Evolutionary conservation across 1,139 yeast genomes (phyloP), one percentile per base, ranked within the genome.

Genomic region (Saccharomycopsis hybrid): DNA sequence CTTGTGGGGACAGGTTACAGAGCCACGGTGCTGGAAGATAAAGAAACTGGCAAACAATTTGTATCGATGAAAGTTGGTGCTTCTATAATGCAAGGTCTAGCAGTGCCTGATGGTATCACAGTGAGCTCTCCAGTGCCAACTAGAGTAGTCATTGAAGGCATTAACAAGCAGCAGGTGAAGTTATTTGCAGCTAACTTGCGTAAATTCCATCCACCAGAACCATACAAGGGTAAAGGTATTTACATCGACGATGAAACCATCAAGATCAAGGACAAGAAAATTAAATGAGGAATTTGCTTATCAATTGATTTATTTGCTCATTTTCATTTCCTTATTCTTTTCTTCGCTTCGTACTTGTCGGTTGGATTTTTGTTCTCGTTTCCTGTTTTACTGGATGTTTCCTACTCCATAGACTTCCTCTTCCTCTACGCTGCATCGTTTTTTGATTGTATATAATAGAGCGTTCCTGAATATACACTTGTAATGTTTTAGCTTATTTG

Each of bases 1-100:
- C 85, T 94, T 59, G 96, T 89, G 29, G 99, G 99, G 58, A 92
- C 97, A 13, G 99, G 99, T 64, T 94, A 87, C 75, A 82, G 97
- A 67, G 96, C 95, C 2, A 71, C 77, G 39, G 68, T 86, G 47
- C 84, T 83, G 56, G 76, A 72, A 44, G 69, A 71, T 43, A 69
- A 74, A 31, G 73, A 71, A 50, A 62, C 59, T 38, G 87, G 87
- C 7, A 73, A 73, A 48, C 74, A 78, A 54, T 73, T 76, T 61
- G 82, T 89, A 13, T 76, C 79, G 48, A 75, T 89, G 64, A 87
- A 90, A 63, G 84, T 88, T 31, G 97, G 97, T 35, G 86, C 85
- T 56, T 89, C 95, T 47, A 79, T 80, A 56, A 76, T 85, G 52
- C 81, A 80, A 60, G 77, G 80, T 5, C 68, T 80, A 39, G 68